Evolutionary conservation across 2,329 filamentous ascomycete genomes (phyloP).

Genomic region (Pleurostoma richardsiae): DNA sequence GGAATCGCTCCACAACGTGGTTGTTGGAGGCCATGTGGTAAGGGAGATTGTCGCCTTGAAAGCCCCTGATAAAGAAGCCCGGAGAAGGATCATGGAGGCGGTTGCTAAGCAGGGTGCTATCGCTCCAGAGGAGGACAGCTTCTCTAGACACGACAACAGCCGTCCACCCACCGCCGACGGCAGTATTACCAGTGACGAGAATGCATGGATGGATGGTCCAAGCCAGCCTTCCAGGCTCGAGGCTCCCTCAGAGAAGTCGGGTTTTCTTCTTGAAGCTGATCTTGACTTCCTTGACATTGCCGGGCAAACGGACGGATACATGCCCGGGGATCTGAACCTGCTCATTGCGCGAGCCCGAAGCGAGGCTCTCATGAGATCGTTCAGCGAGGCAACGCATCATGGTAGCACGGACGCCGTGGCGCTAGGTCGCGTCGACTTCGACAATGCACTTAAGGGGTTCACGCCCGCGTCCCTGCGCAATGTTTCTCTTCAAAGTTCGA

Average conservation of each 20-base stretch:
- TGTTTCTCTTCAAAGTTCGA: conserved; percentile 88
- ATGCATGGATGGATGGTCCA: conserved; percentile 71
- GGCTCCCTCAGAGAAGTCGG: conserved; percentile 36
- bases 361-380: conserved; percentile 83
- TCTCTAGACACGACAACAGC: conserved; percentile 37
- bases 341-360: conserved; percentile 84
- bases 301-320: conserved; percentile 93
- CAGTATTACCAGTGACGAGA: conserved; percentile 41
- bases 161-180: conserved; percentile 54
- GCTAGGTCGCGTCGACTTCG: conserved; percentile 72
- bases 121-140: conserved; percentile 27
- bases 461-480: conserved; percentile 93
- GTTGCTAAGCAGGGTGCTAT: conserved; percentile 57
- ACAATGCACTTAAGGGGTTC: conserved; percentile 81
- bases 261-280: conserved; percentile 68
- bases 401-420: conserved; percentile 49
- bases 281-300: conserved; percentile 92
- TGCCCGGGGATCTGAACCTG: conserved; percentile 88
- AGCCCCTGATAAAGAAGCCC: conserved; percentile 86
- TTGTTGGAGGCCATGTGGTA: conserved; percentile 87
- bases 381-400: conserved; percentile 47
- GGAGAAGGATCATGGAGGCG: conserved; percentile 77
- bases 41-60: conserved; percentile 86
- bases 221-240: conserved; percentile 46
- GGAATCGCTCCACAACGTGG: conserved; percentile 83